Conservation (phyloP, 1,139 yeast genomes). For the Yamadazyma blattariae region DNA sequence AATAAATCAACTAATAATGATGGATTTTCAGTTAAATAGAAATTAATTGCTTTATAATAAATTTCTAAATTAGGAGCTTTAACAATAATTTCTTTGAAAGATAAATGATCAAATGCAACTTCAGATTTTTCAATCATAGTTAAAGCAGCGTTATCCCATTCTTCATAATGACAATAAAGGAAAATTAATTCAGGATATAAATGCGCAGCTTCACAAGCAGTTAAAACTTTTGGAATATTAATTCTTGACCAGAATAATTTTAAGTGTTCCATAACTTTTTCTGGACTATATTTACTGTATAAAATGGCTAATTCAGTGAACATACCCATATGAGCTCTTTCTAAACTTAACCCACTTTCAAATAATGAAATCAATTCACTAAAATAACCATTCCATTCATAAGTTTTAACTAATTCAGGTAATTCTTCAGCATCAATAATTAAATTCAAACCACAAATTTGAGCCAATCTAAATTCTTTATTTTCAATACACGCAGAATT, state of each 20-base stretch:
- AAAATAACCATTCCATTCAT: slow-evolving; percentile 89
- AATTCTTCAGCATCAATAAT: slow-evolving; percentile 97
- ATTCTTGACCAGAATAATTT: slow-evolving; percentile 97
- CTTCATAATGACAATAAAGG: slow-evolving; percentile 96
- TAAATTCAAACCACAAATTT: slow-evolving; percentile 96
- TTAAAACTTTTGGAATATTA: slow-evolving; percentile 94
- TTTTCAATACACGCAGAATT: slow-evolving; percentile 95
- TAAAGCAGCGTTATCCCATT: slow-evolving; percentile 98
- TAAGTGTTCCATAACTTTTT: slow-evolving; percentile 92
- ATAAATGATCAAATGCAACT: slow-evolving; percentile 88
- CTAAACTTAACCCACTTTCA: slow-evolving; percentile 94
- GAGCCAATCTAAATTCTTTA: slow-evolving; percentile 94
- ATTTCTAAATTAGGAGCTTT: slow-evolving; percentile 96
- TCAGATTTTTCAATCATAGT: slow-evolving; percentile 97
- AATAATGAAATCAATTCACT: slow-evolving; percentile 87
- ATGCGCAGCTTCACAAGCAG: slow-evolving; percentile 92
- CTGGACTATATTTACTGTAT: slow-evolving; percentile 88
- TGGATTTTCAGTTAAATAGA: slow-evolving; percentile 91
- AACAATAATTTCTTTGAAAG: slow-evolving; percentile 91
- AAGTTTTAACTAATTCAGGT: slow-evolving; percentile 82
- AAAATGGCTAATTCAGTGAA: slow-evolving; percentile 92
- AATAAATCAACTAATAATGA: slow-evolving; percentile 83
- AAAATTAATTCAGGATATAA: slow-evolving; percentile 95
- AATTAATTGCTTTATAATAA: slow-evolving; percentile 94
- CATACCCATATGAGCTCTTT: slow-evolving; percentile 99